Percentiles rank a stretch among this genome's conserved stretches.
phyloP scores from a whole-genome alignment of 2,329 filamentous ascomycete species.

The Penicillium sp. region DNA sequence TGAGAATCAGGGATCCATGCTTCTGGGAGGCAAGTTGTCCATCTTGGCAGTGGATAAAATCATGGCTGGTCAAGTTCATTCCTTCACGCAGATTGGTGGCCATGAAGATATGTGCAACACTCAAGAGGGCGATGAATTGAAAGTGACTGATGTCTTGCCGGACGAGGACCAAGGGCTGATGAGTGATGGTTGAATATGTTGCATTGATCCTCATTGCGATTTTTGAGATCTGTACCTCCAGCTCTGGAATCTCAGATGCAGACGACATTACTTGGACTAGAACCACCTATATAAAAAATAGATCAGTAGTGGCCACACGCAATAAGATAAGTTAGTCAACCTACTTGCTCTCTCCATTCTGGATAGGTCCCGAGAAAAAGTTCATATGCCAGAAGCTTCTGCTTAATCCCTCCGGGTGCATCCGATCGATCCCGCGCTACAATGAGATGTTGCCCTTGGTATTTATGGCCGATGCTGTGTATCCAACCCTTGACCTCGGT shows the following conservation, averaged over 20 bases:
- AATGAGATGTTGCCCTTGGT: constrained; percentile 82
- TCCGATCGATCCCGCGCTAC: constrained; percentile 93
- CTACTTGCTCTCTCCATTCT: constrained; percentile 71
- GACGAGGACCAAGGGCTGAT: constrained; percentile 86
- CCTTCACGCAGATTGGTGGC: constrained; percentile 92
- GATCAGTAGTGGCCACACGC: constrained; percentile 3
- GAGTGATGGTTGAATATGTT: constrained; percentile 79
- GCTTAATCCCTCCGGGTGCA: constrained; percentile 82
- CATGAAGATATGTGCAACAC: constrained; percentile 84
- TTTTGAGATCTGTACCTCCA: constrained; percentile 82
- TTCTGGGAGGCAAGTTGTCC: constrained; percentile 69
- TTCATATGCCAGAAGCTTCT: constrained; percentile 88
- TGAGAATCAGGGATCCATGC: constrained; percentile 83
- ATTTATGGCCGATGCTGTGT: constrained; percentile 71
- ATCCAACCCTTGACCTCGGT: constrained; percentile 75
- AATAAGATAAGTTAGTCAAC: constrained; percentile 1
- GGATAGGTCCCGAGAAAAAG: constrained; percentile 89
- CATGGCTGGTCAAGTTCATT: constrained; percentile 93
- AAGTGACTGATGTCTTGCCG: constrained; percentile 90
- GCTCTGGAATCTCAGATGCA: constrained; percentile 76
- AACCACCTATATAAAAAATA: constrained; percentile 57
- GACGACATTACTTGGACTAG: constrained; percentile 91
- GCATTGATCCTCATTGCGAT: constrained; percentile 93
- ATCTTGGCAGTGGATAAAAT: constrained; percentile 90
- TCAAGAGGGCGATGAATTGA: constrained; percentile 86